A percentile compares a stretch with the other conserved stretches of the same genome.
phyloP scores from a whole-genome alignment of 805 yeast species.

The Candida xiaguanensis region DNA sequence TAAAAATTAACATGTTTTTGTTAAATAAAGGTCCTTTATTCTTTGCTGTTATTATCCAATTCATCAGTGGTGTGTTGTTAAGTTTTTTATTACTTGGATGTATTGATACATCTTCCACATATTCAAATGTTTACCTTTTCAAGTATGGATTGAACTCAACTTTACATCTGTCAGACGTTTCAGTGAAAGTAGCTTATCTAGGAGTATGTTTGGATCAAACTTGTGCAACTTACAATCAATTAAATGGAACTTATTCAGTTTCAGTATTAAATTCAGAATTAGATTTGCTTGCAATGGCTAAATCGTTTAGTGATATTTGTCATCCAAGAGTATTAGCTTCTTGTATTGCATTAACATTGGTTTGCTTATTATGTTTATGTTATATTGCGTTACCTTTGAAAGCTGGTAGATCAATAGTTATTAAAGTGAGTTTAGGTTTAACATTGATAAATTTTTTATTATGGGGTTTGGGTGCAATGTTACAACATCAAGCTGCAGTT shows the following conservation, averaged over 20 bases:
- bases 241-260: conserved; percentile 11
- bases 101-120: conserved; percentile 33
- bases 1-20: conserved; percentile 3
- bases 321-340: conserved; percentile 55
- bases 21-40: conserved; percentile 12
- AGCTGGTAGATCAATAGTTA: conserved; percentile 36
- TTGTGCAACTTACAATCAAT: conserved; percentile 33
- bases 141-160: conserved; percentile 45
- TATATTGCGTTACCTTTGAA: conserved; percentile 47
- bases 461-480: conserved; percentile 67
- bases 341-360: conserved; percentile 40
- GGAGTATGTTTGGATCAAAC: conserved; percentile 50
- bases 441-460: conserved; percentile 38
- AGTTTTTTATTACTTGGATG: conserved; percentile 59
- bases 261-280: conserved; percentile 16
- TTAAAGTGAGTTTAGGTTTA: conserved; percentile 13
- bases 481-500: conserved; percentile 54
- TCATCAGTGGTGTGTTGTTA: conserved; percentile 48
- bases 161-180: conserved; percentile 37
- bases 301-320: conserved; percentile 42
- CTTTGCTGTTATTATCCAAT: conserved; percentile 35
- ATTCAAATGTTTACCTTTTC: conserved; percentile 49
- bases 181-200: conserved; percentile 51
- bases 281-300: conserved; percentile 47
- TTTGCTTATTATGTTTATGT: conserved; percentile 37